Evolutionary conservation across 2,329 filamentous ascomycete species (phyloP).

Genomic region (Westerdykella aurantiaca): DNA sequence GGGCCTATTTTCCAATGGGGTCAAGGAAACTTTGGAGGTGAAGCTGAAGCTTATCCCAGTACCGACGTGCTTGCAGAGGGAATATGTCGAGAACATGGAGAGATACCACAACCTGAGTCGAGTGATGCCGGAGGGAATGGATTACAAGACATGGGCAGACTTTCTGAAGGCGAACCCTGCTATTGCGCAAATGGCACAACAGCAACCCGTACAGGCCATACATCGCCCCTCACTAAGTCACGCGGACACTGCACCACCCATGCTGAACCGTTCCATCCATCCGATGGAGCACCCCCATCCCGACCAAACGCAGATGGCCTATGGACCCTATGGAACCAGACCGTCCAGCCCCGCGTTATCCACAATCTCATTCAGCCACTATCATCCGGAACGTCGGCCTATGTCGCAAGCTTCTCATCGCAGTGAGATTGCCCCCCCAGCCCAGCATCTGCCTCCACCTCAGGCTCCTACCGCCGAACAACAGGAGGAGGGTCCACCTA

Average conservation of each 20-base stretch:
- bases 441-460: constrained; percentile 14
- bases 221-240: constrained; percentile 21
- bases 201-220: constrained; percentile 11
- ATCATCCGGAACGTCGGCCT: constrained; percentile 32
- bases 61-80: constrained; percentile 56
- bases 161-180: constrained; percentile 66
- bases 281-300: constrained; percentile 28
- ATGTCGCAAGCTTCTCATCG: constrained; percentile 36
- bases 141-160: constrained; percentile 70
- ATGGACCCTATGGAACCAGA: constrained; percentile 35
- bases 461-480: constrained; percentile 16
- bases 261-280: constrained; percentile 21
- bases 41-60: constrained; percentile 81
- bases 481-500: constrained; percentile 52
- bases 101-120: constrained; percentile 55
- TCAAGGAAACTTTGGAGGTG: constrained; percentile 86
- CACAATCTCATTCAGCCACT: constrained; percentile 34
- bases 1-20: constrained; percentile 74
- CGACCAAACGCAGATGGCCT: constrained; percentile 24
- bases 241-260: constrained; percentile 13
- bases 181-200: constrained; percentile 29
- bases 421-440: constrained; percentile 21
- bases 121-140: constrained; percentile 55
- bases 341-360: constrained; percentile 43
- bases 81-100: constrained; percentile 57